A percentile compares a stretch with the other conserved stretches of the same genome.
Conservation (phyloP, 148 eudicot species). For the Amaranthus palmeri region DNA sequence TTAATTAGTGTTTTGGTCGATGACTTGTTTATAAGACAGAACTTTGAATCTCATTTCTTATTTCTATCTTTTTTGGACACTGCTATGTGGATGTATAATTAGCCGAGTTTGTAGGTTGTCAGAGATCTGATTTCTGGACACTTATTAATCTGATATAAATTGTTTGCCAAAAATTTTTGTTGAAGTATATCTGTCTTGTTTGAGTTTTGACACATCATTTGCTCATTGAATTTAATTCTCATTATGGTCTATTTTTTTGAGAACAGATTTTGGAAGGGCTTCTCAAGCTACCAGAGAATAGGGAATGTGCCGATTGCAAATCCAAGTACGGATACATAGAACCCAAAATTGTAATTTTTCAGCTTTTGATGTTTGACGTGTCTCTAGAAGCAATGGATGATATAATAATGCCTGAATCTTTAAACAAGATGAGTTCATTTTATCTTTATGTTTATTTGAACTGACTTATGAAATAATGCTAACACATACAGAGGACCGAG, state of each 20-base stretch:
- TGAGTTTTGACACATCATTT: background rate
- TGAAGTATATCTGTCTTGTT: background rate
- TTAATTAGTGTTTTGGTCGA: no score
- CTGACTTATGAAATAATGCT: background rate
- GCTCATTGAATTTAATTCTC: background rate
- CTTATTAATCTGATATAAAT: background rate
- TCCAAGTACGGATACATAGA: conserved; percentile 47
- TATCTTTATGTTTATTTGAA: background rate
- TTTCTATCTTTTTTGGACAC: no score
- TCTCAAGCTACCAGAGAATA: conserved; percentile 88
- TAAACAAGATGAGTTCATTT: background rate
- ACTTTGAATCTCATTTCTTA: no score
- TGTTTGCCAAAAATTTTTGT: background rate
- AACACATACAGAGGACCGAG: conserved; percentile 77
- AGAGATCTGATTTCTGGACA: no score
- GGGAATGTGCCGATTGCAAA: conserved; percentile 98
- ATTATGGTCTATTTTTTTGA: background rate
- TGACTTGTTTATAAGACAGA: no score
- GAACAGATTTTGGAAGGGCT: conserved; percentile 88
- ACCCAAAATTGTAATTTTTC: background rate
- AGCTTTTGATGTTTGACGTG: background rate
- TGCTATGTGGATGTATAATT: no score
- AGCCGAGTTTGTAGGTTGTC: no score
- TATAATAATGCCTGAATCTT: background rate
- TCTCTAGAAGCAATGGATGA: background rate